phyloP scores from a whole-genome alignment of 2,329 filamentous ascomycete species.

The Fusarium odoratissimum region DNA sequence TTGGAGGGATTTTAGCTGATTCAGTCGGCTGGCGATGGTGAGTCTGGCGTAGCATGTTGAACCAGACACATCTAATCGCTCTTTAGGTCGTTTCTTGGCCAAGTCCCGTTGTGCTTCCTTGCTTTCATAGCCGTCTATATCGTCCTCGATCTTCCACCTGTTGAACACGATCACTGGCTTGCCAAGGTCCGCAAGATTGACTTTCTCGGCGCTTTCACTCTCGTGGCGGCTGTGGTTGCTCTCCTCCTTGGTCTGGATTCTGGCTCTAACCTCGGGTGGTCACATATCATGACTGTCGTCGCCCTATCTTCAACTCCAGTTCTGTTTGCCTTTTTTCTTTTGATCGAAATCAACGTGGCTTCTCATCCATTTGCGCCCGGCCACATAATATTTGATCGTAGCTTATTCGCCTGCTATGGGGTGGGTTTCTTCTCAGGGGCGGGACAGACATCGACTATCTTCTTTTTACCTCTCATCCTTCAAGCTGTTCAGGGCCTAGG shows the following conservation, averaged over 20 bases:
- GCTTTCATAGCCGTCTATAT: slow-evolving; percentile 73
- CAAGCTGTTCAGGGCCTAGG: slow-evolving; percentile 75
- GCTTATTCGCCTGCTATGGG: slow-evolving; percentile 74
- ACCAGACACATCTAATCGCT: not conserved
- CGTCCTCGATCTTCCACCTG: slow-evolving; percentile 72
- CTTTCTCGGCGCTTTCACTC: slow-evolving; percentile 75
- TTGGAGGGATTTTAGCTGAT: slow-evolving; percentile 79
- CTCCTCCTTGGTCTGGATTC: slow-evolving; percentile 78
- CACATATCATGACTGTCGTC: slow-evolving; percentile 65
- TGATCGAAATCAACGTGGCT: slow-evolving; percentile 76
- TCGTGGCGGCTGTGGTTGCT: slow-evolving; percentile 73
- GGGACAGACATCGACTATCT: slow-evolving; percentile 67
- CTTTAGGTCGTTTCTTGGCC: slow-evolving; percentile 74
- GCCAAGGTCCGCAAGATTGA: slow-evolving; percentile 76
- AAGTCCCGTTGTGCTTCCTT: slow-evolving; percentile 74
- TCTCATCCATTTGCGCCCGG: slow-evolving; percentile 79
- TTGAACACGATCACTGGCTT: slow-evolving; percentile 70
- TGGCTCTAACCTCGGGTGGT: slow-evolving; percentile 79
- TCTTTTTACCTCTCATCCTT: slow-evolving; percentile 83
- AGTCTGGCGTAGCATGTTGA: slow-evolving; percentile 30
- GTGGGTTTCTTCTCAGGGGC: slow-evolving; percentile 79
- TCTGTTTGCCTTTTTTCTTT: slow-evolving; percentile 74
- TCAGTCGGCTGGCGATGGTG: slow-evolving; percentile 80
- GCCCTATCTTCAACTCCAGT: slow-evolving; percentile 66
- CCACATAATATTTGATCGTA: slow-evolving; percentile 75